A percentile compares a stretch with the other conserved stretches of the same genome.
Evolutionary conservation across 768 basidiomycete genomes (phyloP).

Genomic region (Tricholoma terreum): DNA sequence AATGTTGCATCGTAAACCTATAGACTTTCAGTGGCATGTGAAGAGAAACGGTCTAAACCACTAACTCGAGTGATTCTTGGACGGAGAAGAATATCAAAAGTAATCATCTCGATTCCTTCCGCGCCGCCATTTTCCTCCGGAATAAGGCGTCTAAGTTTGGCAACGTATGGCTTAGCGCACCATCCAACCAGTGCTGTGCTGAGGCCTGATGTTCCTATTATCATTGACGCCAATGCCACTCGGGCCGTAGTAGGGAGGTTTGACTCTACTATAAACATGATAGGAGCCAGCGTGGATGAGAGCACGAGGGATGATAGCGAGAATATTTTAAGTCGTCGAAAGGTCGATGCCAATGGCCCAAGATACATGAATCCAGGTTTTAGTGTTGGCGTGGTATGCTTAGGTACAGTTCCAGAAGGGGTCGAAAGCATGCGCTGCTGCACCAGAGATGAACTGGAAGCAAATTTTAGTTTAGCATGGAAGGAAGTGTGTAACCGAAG

Average conservation of each 20-base stretch:
- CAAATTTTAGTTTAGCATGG: background rate
- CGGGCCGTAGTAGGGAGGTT: constrained; percentile 69
- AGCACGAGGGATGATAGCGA: constrained; percentile 75
- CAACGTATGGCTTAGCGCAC: constrained; percentile 76
- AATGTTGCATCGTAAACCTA: constrained; percentile 73
- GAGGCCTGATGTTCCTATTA: constrained; percentile 66
- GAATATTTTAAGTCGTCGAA: constrained; percentile 77
- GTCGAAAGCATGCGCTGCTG: constrained; percentile 10
- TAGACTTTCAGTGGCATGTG: background rate
- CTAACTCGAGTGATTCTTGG: constrained; percentile 61
- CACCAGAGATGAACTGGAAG: background rate
- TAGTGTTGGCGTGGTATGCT: background rate
- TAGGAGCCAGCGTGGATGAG: constrained; percentile 66
- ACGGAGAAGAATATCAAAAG: constrained; percentile 56
- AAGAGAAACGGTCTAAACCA: background rate
- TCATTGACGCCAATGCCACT: constrained; percentile 62
- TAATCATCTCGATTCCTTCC: constrained; percentile 67
- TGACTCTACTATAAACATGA: constrained; percentile 81
- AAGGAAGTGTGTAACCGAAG: no score
- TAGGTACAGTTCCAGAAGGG: background rate
- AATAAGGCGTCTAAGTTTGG: constrained; percentile 50
- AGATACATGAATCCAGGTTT: constrained; percentile 44
- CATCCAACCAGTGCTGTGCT: constrained; percentile 73
- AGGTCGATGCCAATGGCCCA: constrained; percentile 71
- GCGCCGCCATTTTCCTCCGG: constrained; percentile 40